Conservation (phyloP, 2,329 filamentous ascomycete species). For the Sporothrix globosa region DNA sequence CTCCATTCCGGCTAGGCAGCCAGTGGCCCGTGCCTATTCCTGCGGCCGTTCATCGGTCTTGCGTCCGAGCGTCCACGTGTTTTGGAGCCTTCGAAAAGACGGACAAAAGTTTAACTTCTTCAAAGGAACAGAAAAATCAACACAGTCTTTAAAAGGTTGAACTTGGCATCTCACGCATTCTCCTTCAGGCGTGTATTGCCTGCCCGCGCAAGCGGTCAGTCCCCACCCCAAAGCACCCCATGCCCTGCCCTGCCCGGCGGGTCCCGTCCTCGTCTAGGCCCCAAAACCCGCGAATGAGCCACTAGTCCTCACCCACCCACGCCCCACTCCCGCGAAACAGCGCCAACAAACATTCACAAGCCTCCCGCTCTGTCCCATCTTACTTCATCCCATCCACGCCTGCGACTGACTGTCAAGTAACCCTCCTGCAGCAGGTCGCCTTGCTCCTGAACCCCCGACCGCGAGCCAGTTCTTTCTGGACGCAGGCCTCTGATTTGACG, state of each 20-base stretch:
- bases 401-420: slow-evolving; percentile 14
- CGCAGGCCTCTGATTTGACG: slow-evolving; percentile 2
- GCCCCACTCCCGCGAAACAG: not conserved
- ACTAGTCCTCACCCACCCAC: not conserved
- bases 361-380: not conserved
- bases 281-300: slow-evolving; percentile 20
- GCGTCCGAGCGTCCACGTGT: not conserved
- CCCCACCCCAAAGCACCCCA: slow-evolving; percentile 1
- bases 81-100: not conserved
- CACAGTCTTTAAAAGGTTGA: not conserved
- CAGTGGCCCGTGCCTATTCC: slow-evolving; percentile 18
- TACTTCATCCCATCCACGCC: not conserved
- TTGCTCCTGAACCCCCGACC: slow-evolving; percentile 1
- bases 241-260: slow-evolving; percentile 24
- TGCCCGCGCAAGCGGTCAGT: slow-evolving; percentile 22
- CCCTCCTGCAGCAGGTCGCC: slow-evolving; percentile 10
- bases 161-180: slow-evolving; percentile 1
- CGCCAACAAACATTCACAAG: slow-evolving; percentile 10
- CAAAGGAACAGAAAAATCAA: not conserved
- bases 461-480: slow-evolving; percentile 13
- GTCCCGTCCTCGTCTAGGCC: slow-evolving; percentile 16
- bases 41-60: not conserved
- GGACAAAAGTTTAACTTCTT: not conserved
- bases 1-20: slow-evolving; percentile 17
- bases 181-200: not conserved